These are phyloP conservation scores for Oxytropis ochrocephala DNA, from an alignment of 306 rosid species.

Conservation along the genomic window DNA sequence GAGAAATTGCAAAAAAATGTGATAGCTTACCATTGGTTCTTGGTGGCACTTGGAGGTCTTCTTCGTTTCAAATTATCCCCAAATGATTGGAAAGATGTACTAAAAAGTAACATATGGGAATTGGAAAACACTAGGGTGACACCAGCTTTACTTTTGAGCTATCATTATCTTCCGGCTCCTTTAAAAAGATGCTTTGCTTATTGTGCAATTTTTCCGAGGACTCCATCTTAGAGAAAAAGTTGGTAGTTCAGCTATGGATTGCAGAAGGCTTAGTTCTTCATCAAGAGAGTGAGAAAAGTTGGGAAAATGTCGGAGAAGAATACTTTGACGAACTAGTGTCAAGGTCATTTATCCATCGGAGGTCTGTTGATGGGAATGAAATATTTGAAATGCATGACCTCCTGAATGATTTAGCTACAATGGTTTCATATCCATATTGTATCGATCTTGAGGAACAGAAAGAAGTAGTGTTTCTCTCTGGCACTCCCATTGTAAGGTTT, in stretches of 20 bases:
- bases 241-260: no score
- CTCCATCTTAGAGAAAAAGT: no score
- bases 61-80: conserved; percentile 21
- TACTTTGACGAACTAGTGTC: conserved; percentile 29
- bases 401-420: conserved; percentile 23
- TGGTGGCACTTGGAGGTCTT: conserved; percentile 28
- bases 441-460: neutral
- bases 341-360: neutral
- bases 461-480: neutral
- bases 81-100: neutral
- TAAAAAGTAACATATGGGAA: no score
- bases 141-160: no score
- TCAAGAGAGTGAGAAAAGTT: no score
- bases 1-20: neutral
- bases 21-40: conserved; percentile 38
- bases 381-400: conserved; percentile 22
- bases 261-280: no score
- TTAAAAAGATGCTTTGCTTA: no score
- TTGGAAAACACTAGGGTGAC: no score
- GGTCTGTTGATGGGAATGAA: neutral
- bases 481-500: neutral
- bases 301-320: conserved; percentile 20
- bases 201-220: no score
- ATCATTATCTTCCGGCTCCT: no score
- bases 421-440: neutral